phyloP scores from a whole-genome alignment of 495 filamentous ascomycete species.

The Echria macrotheca region DNA sequence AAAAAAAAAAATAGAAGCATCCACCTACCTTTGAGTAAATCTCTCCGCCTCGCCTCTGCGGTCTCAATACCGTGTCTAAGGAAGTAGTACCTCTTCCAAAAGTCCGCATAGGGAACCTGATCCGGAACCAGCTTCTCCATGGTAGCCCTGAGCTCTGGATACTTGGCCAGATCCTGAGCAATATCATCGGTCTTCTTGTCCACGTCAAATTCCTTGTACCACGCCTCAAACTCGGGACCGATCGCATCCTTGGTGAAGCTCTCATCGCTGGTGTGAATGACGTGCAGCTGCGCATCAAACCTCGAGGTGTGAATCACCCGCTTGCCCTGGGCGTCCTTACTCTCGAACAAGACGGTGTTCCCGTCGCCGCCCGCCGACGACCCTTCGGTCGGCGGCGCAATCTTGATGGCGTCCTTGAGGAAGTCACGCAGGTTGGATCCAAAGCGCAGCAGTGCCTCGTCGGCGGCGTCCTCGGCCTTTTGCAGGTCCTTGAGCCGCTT shows the following conservation, averaged over 20 bases:
- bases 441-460: conserved; percentile 91
- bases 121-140: conserved; percentile 97
- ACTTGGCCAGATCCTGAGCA: conserved; percentile 74
- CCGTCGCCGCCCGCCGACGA: conserved; percentile 21
- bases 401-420: conserved; percentile 82
- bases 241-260: conserved; percentile 80
- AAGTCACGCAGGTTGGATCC: conserved; percentile 88
- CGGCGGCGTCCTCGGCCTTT: conserved; percentile 92
- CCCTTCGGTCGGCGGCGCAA: conserved; percentile 57
- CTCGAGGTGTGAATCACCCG: conserved; percentile 87
- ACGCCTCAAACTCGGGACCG: conserved; percentile 67
- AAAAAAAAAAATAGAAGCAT: background rate
- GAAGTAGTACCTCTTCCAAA: conserved; percentile 97
- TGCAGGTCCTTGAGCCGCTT: conserved; percentile 87
- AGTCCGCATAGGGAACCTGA: conserved; percentile 76
- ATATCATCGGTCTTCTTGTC: conserved; percentile 85
- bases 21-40: conserved; percentile 77
- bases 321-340: conserved; percentile 83
- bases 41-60: conserved; percentile 85
- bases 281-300: conserved; percentile 92
- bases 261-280: conserved; percentile 80
- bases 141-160: conserved; percentile 77
- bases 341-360: conserved; percentile 69
- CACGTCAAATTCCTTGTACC: conserved; percentile 70
- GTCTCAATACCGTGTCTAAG: conserved; percentile 88